Evolutionary conservation across 2,329 filamentous ascomycete species (phyloP), one percentile per base, ranked within the genome.

Genomic region (Teratosphaeria destructans): DNA sequence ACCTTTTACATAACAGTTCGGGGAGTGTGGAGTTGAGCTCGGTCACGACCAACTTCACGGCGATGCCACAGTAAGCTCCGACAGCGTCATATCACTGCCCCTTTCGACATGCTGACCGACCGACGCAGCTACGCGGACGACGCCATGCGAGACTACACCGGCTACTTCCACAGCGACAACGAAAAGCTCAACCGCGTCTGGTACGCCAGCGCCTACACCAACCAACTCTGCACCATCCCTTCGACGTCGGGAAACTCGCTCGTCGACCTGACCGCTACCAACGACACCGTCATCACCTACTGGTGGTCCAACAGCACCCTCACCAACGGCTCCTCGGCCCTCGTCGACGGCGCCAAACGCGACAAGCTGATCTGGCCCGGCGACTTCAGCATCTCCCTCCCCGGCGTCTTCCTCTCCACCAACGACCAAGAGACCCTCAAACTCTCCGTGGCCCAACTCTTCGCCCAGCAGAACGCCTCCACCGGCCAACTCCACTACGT

Each of bases 201-300:
- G 80, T 83, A 83, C 62, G 77, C 76, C 32, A 79, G 68, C 19
- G 72, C 71, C 12, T 74, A 73, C 58, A 74, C 72, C 2, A 5
- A 67, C 63, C 27, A 69, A 70, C 55, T 73, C 65, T 57, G 71
- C 67, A 57, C 67, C 64, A 26, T 71, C 52, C 53, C 57, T 58
- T 55, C 65, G 47, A 29, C 55, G 2, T 43, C 27, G 3, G 60
- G 62, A 32, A 60, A 65, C 34, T 59, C 63, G 2, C 55, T 65
- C 49, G 60, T 61, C 16, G 52, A 62, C 39, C 49, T 60, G 3
- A 57, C 60, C 65, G 60, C 74, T 0, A 61, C 73, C 32, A 63
- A 73, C 23, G 69, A 72, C 27, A 37, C 27, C 52, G 19, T 43
- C 6, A 43, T 55, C 11, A 61, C 56, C 23, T 61, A 54, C 2